These are phyloP conservation scores for Apiospora marii DNA, from an alignment of 2,329 filamentous ascomycete species.

Conservation along the genomic window DNA sequence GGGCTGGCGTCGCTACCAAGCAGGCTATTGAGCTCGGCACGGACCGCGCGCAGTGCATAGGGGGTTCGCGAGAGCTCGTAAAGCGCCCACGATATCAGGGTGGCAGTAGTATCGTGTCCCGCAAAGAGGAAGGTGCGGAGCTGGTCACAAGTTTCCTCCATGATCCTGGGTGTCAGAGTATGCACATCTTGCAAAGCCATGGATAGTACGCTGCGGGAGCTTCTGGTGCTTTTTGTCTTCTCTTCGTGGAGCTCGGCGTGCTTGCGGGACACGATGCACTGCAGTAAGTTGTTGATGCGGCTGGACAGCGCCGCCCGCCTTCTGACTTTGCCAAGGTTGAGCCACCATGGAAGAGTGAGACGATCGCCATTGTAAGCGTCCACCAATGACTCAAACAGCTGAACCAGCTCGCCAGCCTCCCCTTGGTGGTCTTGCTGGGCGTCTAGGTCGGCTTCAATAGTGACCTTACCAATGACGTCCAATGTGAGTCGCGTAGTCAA, in stretches of 20 bases:
- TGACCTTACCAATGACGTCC: neutral
- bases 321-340: neutral
- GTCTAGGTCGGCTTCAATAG: neutral
- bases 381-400: neutral
- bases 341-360: neutral
- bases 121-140: constrained; percentile 34
- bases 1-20: constrained; percentile 46
- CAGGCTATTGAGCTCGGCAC: constrained; percentile 43
- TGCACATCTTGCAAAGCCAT: neutral
- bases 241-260: neutral
- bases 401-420: neutral
- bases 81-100: constrained; percentile 33
- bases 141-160: neutral
- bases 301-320: neutral
- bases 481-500: neutral
- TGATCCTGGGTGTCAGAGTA: neutral
- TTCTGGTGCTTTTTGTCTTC: neutral
- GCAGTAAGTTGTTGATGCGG: neutral
- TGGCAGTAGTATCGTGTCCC: constrained; percentile 39
- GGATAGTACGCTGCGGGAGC: neutral
- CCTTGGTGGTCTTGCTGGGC: neutral
- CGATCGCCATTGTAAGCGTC: neutral
- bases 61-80: constrained; percentile 31
- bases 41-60: constrained; percentile 28
- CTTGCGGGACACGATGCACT: neutral